Percentiles rank a stretch among this genome's conserved stretches.
Evolutionary conservation across 1,284 basidiomycete genomes (phyloP).

Genomic region (Cutaneotrichosporon curvatum): DNA sequence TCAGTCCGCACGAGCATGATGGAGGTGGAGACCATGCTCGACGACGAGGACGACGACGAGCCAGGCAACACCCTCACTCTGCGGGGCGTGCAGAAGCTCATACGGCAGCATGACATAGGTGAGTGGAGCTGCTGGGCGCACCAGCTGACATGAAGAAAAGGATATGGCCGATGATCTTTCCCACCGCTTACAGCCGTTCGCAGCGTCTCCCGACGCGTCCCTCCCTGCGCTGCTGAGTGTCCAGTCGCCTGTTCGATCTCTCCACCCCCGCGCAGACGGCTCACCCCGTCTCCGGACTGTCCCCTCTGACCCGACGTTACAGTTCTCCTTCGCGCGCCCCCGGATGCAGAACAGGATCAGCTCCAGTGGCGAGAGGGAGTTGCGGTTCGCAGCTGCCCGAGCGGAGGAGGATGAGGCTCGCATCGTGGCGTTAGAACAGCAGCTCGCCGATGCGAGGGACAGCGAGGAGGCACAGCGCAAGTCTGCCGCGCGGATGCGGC

Average conservation of each 20-base stretch:
- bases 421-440: constrained; percentile 28
- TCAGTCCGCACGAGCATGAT: constrained; percentile 14
- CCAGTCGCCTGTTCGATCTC: background rate
- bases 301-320: constrained; percentile 4
- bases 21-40: constrained; percentile 1
- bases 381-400: constrained; percentile 3
- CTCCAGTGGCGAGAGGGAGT: constrained; percentile 1
- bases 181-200: no score
- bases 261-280: no score
- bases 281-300: constrained; percentile 2
- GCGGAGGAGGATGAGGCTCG: constrained; percentile 28
- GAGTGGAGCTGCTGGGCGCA: background rate
- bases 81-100: constrained; percentile 9
- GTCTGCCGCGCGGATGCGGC: constrained; percentile 27
- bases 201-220: background rate
- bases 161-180: constrained; percentile 1
- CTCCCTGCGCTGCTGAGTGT: no score
- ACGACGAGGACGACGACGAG: constrained; percentile 5
- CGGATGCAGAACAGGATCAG: no score
- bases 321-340: background rate
- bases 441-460: constrained; percentile 32
- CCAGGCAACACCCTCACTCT: constrained; percentile 14
- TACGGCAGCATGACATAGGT: constrained; percentile 14
- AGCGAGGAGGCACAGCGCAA: constrained; percentile 36
- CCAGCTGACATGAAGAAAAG: background rate